Conservation (phyloP, 108 stramenopile species). For the Phaeodactylum tricornutum region DNA sequence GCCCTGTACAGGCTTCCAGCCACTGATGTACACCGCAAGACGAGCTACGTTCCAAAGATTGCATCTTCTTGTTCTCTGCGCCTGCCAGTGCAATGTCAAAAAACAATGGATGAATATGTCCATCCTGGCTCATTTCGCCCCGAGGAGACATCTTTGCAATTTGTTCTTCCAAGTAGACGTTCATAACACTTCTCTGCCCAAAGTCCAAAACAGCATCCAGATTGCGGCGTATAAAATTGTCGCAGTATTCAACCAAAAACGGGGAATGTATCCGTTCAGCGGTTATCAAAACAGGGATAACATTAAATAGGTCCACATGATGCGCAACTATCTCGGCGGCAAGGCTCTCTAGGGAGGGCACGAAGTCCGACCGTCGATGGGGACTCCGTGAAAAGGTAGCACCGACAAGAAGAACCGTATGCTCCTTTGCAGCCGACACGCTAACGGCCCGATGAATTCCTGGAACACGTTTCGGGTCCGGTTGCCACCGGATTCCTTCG, state of each 20-base stretch:
- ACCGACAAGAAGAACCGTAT: slow-evolving; percentile 67
- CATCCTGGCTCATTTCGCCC: slow-evolving; percentile 17
- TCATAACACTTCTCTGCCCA: slow-evolving; percentile 41
- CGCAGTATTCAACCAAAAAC: slow-evolving; percentile 41
- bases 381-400: slow-evolving; percentile 26
- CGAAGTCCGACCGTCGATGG: neutral
- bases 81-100: slow-evolving; percentile 1
- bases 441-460: slow-evolving; percentile 67
- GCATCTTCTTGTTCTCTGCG: slow-evolving; percentile 12
- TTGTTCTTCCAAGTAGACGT: slow-evolving; percentile 41
- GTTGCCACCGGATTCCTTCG: slow-evolving; percentile 68
- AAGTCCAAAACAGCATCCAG: slow-evolving; percentile 72
- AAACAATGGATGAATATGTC: slow-evolving; percentile 43
- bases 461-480: slow-evolving; percentile 56
- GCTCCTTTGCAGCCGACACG: slow-evolving; percentile 71
- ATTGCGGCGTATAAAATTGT: slow-evolving; percentile 54
- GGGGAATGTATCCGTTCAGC: slow-evolving; percentile 36
- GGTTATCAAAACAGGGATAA: slow-evolving; percentile 49
- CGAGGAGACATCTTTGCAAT: neutral
- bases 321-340: slow-evolving; percentile 41
- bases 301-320: slow-evolving; percentile 74
- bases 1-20: slow-evolving; percentile 3
- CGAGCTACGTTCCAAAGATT: slow-evolving; percentile 15
- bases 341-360: slow-evolving; percentile 30
- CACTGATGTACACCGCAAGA: slow-evolving; percentile 17